These are phyloP conservation scores for Ilex aquifolium DNA, from an alignment of 257 asterid genomes.

Conservation along the genomic window DNA sequence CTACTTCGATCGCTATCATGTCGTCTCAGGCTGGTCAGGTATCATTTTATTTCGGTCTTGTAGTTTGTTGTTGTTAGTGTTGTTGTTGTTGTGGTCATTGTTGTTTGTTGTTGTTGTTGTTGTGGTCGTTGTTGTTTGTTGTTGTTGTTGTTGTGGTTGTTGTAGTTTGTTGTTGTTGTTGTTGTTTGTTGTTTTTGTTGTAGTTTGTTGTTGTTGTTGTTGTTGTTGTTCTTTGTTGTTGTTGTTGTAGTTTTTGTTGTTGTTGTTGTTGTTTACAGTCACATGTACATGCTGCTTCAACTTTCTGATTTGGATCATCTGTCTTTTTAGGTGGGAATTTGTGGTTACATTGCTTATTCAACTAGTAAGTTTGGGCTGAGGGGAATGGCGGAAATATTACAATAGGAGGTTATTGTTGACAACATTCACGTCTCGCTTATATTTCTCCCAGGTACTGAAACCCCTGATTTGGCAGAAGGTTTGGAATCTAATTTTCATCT, in stretches of 20 bases:
- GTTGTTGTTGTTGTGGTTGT: too few species aligned
- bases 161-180: too few species aligned
- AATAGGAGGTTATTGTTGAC: constrained; percentile 73
- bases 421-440: constrained; percentile 85
- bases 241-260: too few species aligned
- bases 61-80: background rate
- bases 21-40: constrained; percentile 99
- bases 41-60: background rate
- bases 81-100: too few species aligned
- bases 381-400: constrained; percentile 96
- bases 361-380: constrained; percentile 91
- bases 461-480: constrained; percentile 93
- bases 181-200: too few species aligned
- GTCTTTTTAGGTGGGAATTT: constrained; percentile 79
- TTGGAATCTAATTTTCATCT: constrained; percentile 4
- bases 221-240: too few species aligned
- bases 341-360: constrained; percentile 93
- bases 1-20: constrained; percentile 82
- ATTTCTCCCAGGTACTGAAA: constrained; percentile 95
- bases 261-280: background rate
- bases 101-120: too few species aligned
- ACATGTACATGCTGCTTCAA: background rate
- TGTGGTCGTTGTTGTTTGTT: too few species aligned
- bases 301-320: background rate
- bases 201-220: too few species aligned